Base-by-base conservation (phyloP, 345 rosid genomes). In the Odontarrhena argentea region DNA sequence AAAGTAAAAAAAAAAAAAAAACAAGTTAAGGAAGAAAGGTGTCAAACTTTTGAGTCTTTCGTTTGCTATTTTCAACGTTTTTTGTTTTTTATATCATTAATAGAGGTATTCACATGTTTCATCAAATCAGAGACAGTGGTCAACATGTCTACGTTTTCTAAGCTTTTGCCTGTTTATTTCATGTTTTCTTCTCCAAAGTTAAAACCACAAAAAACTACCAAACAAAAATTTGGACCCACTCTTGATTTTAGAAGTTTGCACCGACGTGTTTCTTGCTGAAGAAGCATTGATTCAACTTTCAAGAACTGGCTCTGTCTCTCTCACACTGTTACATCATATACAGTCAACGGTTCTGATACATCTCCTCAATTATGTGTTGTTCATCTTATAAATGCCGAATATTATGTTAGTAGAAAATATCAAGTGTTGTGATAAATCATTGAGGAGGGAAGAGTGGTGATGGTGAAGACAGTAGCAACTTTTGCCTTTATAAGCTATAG, bases 181-280 rank as follows among this genome's bases (percentile, higher is more conserved):
- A 45, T 61, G 68, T 61, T 54, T 18, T 62, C 63, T 44, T 51
- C 37, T 55, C 28, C 63, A 28, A 15, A 11, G 25, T 53, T 15
- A 10, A 4, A 35, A 52, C 13, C 34, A 2, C 45, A 34, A 34
- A 18, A 35, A 13, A 7, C 42, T 60, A 60, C 51, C 65, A 49
- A 38, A 49, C 68, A 64, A 51, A 26, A 25, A 8, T 5, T 30
- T 37, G 75, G 56, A 25, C 54, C 61, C 69, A 37, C 42, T 45
- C 55, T 18, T 46, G 15, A 7, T 70, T 63, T 68, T 63, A 55
- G 51, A 49, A 63, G 15, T 63, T 56, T 5, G 45, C 50, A 56
- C 60, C 65, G 70, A 56, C 60, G 9, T 64, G 52, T 64, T 57
- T 56, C 76, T 64, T 72, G 70, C 70, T 72, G 3, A 49, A 41